Conservation (phyloP, 305 asterid genomes). For the Rubia balearica region DNA sequence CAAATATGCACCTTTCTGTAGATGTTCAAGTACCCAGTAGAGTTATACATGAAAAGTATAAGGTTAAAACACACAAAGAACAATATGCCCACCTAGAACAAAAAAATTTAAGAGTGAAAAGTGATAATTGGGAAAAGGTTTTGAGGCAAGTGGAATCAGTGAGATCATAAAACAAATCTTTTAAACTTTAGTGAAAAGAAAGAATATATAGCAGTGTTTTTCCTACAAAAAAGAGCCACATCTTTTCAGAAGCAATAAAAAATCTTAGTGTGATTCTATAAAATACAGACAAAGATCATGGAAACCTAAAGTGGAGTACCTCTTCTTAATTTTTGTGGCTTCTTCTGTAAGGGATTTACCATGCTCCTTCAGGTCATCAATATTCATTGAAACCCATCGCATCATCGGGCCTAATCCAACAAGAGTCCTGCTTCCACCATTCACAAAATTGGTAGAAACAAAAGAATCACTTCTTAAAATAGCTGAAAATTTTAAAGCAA, state of each 20-base stretch:
- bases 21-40: neutral
- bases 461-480: constrained; percentile 25
- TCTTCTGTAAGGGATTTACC: constrained; percentile 42
- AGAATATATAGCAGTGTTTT: neutral
- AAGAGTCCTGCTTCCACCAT: constrained; percentile 38
- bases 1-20: neutral
- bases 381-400: constrained; percentile 55
- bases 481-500: constrained; percentile 41
- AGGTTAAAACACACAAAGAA: neutral
- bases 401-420: constrained; percentile 64
- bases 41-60: neutral
- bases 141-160: neutral
- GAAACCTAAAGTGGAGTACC: constrained; percentile 33
- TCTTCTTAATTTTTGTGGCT: constrained; percentile 42
- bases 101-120: neutral
- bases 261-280: constrained; percentile 11
- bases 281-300: neutral
- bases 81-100: neutral
- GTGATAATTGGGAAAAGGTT: neutral
- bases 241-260: neutral
- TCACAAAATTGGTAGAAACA: constrained; percentile 19
- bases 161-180: neutral
- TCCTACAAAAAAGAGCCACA: neutral
- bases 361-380: constrained; percentile 34
- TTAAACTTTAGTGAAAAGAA: neutral